Percentiles rank a stretch among this genome's conserved stretches.
phyloP scores from a whole-genome alignment of 768 basidiomycete species.

The Lentinula raphanica region DNA sequence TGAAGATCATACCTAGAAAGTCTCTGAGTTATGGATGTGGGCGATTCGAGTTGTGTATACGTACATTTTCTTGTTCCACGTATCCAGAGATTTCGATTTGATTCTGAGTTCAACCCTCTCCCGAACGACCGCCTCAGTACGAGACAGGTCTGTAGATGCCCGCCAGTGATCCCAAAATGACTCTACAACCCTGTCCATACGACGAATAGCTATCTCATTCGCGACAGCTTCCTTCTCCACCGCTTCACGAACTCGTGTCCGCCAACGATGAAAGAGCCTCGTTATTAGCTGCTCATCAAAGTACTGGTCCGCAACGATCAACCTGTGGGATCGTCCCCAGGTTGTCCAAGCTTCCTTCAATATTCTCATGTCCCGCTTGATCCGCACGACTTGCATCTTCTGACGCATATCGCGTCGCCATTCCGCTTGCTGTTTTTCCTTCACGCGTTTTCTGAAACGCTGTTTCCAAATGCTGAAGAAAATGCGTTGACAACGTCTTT shows the following conservation, averaged over 20 bases:
- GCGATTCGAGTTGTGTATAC: neutral
- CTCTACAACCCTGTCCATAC: conserved; percentile 31
- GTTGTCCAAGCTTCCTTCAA: conserved; percentile 55
- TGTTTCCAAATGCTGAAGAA: conserved; percentile 49
- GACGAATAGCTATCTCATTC: conserved; percentile 38
- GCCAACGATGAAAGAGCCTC: conserved; percentile 53
- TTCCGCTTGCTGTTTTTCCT: conserved; percentile 48
- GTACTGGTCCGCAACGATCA: conserved; percentile 45
- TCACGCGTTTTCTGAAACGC: conserved; percentile 41
- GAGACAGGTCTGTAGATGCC: conserved; percentile 34
- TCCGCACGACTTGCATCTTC: conserved; percentile 60
- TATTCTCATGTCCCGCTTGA: conserved; percentile 48
- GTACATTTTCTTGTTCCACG: conserved; percentile 58
- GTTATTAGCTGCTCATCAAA: conserved; percentile 39
- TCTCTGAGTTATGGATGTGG: neutral
- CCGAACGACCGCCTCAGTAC: conserved; percentile 38
- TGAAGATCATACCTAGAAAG: conserved; percentile 37
- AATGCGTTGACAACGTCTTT: conserved; percentile 37
- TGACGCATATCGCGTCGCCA: conserved; percentile 70
- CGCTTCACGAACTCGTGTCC: conserved; percentile 30
- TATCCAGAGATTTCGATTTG: conserved; percentile 38
- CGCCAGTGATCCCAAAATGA: conserved; percentile 59
- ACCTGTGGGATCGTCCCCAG: conserved; percentile 60
- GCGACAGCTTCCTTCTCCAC: conserved; percentile 45
- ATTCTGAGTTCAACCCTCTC: conserved; percentile 45